phyloP scores from a whole-genome alignment of 1,284 basidiomycete species.

The Trichosporon sp. region DNA sequence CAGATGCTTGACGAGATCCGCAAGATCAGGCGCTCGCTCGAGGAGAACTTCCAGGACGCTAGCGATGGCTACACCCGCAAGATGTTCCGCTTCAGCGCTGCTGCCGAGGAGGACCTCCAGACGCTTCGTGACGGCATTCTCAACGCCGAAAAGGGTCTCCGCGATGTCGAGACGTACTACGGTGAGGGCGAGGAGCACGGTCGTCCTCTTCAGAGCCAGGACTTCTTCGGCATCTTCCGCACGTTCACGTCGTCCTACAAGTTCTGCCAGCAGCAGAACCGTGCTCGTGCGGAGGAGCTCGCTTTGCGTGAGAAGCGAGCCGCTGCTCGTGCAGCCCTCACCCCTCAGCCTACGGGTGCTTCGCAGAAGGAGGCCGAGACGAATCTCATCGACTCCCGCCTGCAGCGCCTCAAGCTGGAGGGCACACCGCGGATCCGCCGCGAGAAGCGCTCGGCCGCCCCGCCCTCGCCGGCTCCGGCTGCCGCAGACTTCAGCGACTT shows the following conservation, averaged over 20 bases:
- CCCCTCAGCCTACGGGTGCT: slow-evolving; percentile 43
- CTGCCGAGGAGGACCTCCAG: slow-evolving; percentile 66
- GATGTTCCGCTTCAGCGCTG: slow-evolving; percentile 81
- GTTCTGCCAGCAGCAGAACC: slow-evolving; percentile 81
- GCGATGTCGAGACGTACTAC: slow-evolving; percentile 78
- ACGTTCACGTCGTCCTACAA: slow-evolving; percentile 88
- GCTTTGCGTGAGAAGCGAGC: slow-evolving; percentile 37
- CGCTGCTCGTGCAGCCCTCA: slow-evolving; percentile 38
- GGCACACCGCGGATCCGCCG: slow-evolving; percentile 53
- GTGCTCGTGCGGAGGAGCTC: slow-evolving; percentile 49
- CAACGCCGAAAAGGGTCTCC: slow-evolving; percentile 70
- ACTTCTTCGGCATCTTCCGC: slow-evolving; percentile 93
- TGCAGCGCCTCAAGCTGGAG: slow-evolving; percentile 65
- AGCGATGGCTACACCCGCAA: slow-evolving; percentile 72
- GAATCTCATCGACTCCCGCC: slow-evolving; percentile 66
- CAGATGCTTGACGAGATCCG: slow-evolving; percentile 74
- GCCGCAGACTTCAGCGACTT: slow-evolving; percentile 47
- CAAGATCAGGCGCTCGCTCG: slow-evolving; percentile 68
- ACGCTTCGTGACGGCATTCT: slow-evolving; percentile 79
- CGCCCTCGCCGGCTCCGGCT: slow-evolving; percentile 46
- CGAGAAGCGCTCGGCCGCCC: slow-evolving; percentile 40
- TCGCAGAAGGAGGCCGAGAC: slow-evolving; percentile 39
- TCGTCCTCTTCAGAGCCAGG: slow-evolving; percentile 48
- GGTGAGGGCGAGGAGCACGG: slow-evolving; percentile 76
- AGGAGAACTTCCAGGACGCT: slow-evolving; percentile 66